Conservation (phyloP, 1,284 basidiomycete species). For the Cystobasidium pallidum region DNA sequence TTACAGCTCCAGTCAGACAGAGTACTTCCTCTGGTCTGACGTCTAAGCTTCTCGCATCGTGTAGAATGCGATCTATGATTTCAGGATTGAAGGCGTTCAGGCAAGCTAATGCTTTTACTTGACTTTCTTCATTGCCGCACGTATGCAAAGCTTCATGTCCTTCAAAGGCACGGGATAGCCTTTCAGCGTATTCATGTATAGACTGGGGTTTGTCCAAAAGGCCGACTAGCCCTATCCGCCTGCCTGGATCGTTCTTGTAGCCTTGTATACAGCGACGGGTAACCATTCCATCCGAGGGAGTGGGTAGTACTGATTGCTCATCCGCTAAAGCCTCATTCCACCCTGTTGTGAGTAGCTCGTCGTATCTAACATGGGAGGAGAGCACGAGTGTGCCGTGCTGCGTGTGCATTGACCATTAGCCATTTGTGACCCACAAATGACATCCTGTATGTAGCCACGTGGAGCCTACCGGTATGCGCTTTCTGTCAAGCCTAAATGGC, state of each 20-base stretch:
- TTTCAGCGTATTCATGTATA: background rate
- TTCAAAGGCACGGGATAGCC: conserved; percentile 30
- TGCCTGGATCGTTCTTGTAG: conserved; percentile 39
- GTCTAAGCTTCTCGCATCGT: background rate
- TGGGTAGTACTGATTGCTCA: conserved; percentile 5
- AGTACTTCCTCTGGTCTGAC: conserved; percentile 4
- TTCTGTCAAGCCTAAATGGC: conserved; percentile 37
- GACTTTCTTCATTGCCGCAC: background rate
- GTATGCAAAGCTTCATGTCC: conserved; percentile 26
- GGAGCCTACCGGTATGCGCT: conserved; percentile 31
- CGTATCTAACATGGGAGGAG: conserved; percentile 34
- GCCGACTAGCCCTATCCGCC: conserved; percentile 39
- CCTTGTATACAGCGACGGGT: conserved; percentile 25
- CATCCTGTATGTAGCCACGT: background rate
- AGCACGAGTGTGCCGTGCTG: conserved; percentile 42
- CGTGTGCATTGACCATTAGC: background rate
- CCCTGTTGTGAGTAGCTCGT: conserved; percentile 38
- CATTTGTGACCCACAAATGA: background rate
- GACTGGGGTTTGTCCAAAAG: background rate
- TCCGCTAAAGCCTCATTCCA: conserved; percentile 39
- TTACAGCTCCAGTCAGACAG: conserved; percentile 29
- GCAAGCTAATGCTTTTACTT: conserved; percentile 20
- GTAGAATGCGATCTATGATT: conserved; percentile 15
- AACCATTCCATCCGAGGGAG: background rate
- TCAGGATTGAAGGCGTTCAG: conserved; percentile 42